Evolutionary conservation across 2,329 filamentous ascomycete species (phyloP).

Genomic region (Sordariomycetes sp.): DNA sequence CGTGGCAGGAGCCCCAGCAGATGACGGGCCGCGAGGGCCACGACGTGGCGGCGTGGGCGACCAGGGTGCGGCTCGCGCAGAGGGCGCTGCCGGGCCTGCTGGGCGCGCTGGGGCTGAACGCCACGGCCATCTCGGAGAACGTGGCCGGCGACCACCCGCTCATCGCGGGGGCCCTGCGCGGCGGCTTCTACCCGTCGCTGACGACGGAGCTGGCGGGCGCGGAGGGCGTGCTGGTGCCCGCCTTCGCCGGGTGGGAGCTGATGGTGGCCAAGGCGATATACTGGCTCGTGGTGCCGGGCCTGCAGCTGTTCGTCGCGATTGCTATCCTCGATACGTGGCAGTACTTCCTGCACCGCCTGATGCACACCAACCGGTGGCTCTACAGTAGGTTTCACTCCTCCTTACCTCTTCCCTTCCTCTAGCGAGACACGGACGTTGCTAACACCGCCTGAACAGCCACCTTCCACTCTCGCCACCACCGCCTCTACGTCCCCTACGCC

Average conservation of each 20-base stretch:
- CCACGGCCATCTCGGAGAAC: conserved; percentile 63
- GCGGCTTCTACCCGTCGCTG: conserved; percentile 70
- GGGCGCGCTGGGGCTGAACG: conserved; percentile 64
- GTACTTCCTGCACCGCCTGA: conserved; percentile 90
- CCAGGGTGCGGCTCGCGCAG: conserved; percentile 68
- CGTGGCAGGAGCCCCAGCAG: conserved; percentile 62
- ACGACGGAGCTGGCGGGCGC: conserved; percentile 46
- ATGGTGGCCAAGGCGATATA: conserved; percentile 67
- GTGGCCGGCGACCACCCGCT: conserved; percentile 61
- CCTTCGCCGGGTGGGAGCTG: conserved; percentile 80
- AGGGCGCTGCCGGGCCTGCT: conserved; percentile 65
- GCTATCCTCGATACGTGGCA: conserved; percentile 90
- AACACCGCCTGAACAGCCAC: conserved; percentile 47
- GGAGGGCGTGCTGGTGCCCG: conserved; percentile 42
- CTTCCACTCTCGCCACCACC: conserved; percentile 92
- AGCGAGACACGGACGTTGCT: conserved; percentile 27
- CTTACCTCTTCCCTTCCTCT: not conserved
- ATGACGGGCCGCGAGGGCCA: conserved; percentile 70
- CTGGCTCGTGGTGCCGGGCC: conserved; percentile 60
- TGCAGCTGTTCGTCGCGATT: conserved; percentile 70
- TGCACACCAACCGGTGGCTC: conserved; percentile 97
- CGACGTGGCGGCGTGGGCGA: conserved; percentile 84
- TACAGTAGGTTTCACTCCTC: conserved; percentile 58
- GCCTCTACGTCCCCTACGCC: conserved; percentile 93
- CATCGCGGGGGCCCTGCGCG: conserved; percentile 64